Base-by-base conservation (phyloP, 2,329 filamentous ascomycete species). In the Cladosporium sp. region DNA sequence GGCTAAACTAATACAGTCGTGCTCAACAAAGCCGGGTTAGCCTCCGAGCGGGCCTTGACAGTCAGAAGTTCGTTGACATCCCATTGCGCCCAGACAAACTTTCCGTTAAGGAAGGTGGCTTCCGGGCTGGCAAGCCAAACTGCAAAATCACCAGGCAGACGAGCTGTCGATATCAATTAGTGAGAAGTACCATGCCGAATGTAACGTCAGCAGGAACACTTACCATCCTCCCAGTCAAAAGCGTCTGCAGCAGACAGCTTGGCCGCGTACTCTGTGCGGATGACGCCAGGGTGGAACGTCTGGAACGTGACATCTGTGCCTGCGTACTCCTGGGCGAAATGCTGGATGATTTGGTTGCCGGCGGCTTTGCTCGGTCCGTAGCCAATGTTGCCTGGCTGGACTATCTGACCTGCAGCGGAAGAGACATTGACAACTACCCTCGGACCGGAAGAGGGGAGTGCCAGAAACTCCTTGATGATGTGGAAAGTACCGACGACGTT, bases 71-170 rank as follows among this genome's bases (percentile, higher is more conserved):
- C 79, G 15, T 78, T 74, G 4, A 81, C 78, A 73, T 82, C 79
- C 78, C 79, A 81, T 44, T 78, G 75, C 2, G 74, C 73, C 73
- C 75, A 78, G 3, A 80, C 70, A 66, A 72, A 77, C 14, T 77
- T 71, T 0, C 79, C 79, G 66, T 76, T 75, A 36, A 82, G 67
- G 63, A 81, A 81, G 0, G 71, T 70, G 1, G 77, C 78, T 69
- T 82, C 78, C 1, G 74, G 66, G n/a, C 73, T 76, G 1, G 77
- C 73, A 3, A 79, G 68, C 80, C 80, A 82, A 2, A 82, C 73
- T 10, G 70, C 69, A 66, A 76, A 76, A 49, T 71, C 51, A 4
- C 69, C 73, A 28, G 74, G 68, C 32, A 76, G 44, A 8, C 59
- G 38, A 65, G 67, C 63, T 65, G n/a, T 8, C 4, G 4, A 10